Evolutionary conservation across 164 flowering plant species (phyloP), one percentile per base, ranked within the genome.

Genomic region (Macadamia integrifolia): DNA sequence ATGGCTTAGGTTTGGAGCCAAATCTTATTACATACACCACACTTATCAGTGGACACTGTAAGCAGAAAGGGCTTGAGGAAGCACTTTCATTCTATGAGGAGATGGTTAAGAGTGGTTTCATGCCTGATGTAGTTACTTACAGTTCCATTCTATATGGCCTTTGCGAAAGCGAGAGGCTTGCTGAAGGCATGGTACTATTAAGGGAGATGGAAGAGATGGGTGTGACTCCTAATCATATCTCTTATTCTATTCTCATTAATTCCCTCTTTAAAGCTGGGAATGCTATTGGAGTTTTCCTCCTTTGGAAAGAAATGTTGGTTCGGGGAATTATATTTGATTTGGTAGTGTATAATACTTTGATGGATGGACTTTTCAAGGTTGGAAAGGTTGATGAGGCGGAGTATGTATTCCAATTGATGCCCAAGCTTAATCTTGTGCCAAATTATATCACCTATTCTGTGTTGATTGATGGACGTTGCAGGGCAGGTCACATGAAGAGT

Each of bases 331-430:
- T 62, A 4, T 80, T 88, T 76, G 95, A 94, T 83, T 77, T 85
- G 70, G 80, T 86, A 62, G 69, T 83, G n/a, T 86, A 71, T 65
- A 89, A 86, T 46, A 70, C 74, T 60, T 71, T 94, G 75, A 82
- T 94, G 72, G 83, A 90, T 84, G 97, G 97, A 18, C 83, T 90
- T 46, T 88, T 90, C 62, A 92, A 89, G 86, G 66, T 64, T 66
- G 93, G 95, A 40, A 83, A 76, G 61, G 44, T 72, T 0, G 67
- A 55, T 49, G 97, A 92, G 68, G 99, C 96, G 44, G 85, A 84
- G 75, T 42, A 78, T 0, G 72, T 85, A 82, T 90, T 88, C 66
- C 32, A 9, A n/a, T 71, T 60, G 17, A 71, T 91, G 72, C 66
- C 58, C 32, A 66, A 76, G 67, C 76, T 72, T 57, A 61, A 74